Evolutionary conservation across 768 basidiomycete species (phyloP), one percentile per base, ranked within the genome.

Genomic region (Suillus clintonianus): DNA sequence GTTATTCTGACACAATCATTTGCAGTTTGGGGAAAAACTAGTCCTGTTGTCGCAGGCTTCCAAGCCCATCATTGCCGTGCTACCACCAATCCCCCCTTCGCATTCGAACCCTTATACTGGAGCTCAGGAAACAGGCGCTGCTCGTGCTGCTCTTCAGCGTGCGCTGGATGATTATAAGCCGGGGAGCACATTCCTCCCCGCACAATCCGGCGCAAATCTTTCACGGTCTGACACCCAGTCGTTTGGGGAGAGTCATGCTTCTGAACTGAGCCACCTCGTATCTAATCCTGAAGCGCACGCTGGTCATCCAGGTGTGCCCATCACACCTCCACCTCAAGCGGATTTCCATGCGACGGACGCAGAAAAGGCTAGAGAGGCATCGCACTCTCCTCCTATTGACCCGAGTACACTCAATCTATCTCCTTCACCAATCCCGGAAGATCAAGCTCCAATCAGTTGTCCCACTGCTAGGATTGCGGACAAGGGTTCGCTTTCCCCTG

Each of bases 221-320:
- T 81, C 82, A 64, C 81, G 88, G 64, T 89, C 89, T 4, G 90
- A 94, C 69, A 91, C 90, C 0, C 85, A 85, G 62, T 92, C 90
- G 75, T 95, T 95, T 71, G 93, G 93, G 22, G 90, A 89, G 75
- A 94, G 88, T 43, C 93, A 95, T 69, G 90, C 89, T 0, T 81
- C 77, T 41, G 93, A 94, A 76, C 81, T 95, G 41, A 83, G 83
- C 19, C 81, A 78, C 67, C 86, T 92, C 59, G 76, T 76, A 56
- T 71, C 81, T 14, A 71, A 73, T 0, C 66, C 71, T 27, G 62
- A 67, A 6, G 69, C 66, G 32, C 64, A 69, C 30, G 58, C 67
- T 42, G 68, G 65, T 54, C 76, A 79, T 62, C 76, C 79, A 22
- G 73, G 73, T 53, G 71, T 81, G n/a, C 76, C 82, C 3, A 27